Conservation (phyloP, 179 eudicot species). For the Beta macrorhiza region DNA sequence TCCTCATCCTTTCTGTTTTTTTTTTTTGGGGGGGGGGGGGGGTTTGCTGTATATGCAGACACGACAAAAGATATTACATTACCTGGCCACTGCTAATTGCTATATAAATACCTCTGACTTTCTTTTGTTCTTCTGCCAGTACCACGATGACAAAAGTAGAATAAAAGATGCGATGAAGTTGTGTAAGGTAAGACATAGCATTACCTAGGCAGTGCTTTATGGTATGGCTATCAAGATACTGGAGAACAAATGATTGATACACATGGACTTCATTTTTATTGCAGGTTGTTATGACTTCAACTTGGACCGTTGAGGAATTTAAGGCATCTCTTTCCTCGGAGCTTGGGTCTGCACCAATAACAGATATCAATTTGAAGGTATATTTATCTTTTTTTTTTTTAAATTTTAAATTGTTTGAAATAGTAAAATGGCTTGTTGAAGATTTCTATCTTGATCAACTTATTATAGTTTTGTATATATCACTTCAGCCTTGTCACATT, state of each 20-base stretch:
- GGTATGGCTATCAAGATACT: background rate
- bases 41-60: too few species aligned
- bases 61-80: background rate
- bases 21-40: too few species aligned
- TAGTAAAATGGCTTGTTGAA: background rate
- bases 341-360: slow-evolving; percentile 48
- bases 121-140: slow-evolving; percentile 45
- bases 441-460: background rate
- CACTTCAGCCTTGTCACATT: background rate
- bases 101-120: slow-evolving; percentile 9
- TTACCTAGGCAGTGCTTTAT: background rate
- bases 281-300: slow-evolving; percentile 64
- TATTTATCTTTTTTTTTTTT: background rate
- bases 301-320: slow-evolving; percentile 70
- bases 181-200: slow-evolving; percentile 55
- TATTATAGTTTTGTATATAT: background rate
- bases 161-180: slow-evolving; percentile 72
- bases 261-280: slow-evolving; percentile 13
- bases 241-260: background rate
- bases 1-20: too few species aligned
- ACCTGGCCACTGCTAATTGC: background rate
- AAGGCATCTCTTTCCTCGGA: slow-evolving; percentile 53
- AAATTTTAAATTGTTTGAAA: background rate
- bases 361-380: slow-evolving; percentile 82
- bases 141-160: slow-evolving; percentile 79